These are phyloP conservation scores for Gossypium trilobum DNA, from an alignment of 441 rosid genomes.

Conservation along the genomic window DNA sequence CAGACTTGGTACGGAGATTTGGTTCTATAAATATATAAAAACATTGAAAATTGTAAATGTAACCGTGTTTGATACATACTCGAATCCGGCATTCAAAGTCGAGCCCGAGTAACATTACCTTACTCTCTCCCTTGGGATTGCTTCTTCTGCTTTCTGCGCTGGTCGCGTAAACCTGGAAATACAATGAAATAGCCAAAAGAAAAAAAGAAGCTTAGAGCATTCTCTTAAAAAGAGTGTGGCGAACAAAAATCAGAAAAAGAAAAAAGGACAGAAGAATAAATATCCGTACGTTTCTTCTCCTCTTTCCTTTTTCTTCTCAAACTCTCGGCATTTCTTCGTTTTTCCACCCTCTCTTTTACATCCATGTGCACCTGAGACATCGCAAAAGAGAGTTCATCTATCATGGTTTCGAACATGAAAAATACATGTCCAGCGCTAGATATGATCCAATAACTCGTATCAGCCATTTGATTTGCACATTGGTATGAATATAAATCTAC, in stretches of 20 bases:
- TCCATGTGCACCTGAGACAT: background rate
- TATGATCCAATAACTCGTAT: background rate
- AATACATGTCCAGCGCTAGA: background rate
- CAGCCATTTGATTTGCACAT: background rate
- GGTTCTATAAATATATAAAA: background rate
- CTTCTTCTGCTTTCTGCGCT: slow-evolving; percentile 62
- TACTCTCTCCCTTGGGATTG: slow-evolving; percentile 15
- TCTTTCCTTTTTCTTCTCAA: slow-evolving; percentile 62
- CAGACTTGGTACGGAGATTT: background rate
- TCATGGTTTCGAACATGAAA: background rate
- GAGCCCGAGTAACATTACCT: background rate
- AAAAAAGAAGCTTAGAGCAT: background rate
- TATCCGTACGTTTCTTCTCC: slow-evolving; percentile 59
- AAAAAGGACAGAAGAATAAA: background rate
- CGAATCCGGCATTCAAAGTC: background rate
- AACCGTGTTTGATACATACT: background rate
- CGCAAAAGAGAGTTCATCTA: background rate
- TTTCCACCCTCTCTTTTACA: slow-evolving; percentile 36
- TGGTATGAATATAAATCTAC: background rate
- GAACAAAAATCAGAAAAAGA: background rate
- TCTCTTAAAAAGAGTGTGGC: background rate
- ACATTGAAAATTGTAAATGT: background rate
- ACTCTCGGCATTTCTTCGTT: slow-evolving; percentile 36
- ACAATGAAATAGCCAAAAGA: background rate
- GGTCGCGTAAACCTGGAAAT: slow-evolving; percentile 59